Base-by-base conservation (phyloP, 2,329 filamentous ascomycete genomes). In the Talaromyces sp. region DNA sequence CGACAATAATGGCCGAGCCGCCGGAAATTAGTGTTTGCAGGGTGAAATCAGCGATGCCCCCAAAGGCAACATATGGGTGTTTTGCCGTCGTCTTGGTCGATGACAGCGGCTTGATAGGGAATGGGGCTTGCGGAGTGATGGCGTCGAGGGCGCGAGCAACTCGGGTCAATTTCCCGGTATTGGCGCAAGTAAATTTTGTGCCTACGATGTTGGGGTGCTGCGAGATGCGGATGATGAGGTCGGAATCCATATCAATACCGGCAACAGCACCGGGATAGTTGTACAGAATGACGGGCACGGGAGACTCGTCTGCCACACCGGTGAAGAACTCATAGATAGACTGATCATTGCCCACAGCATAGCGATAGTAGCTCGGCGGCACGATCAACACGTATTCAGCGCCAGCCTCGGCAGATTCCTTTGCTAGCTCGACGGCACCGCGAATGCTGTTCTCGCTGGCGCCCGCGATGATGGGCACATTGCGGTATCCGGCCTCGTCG, bases 111-210 rank as follows among this genome's bases (percentile, higher is more conserved):
- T 68, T 59, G 1, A 69, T 67, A 1, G 70, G 67, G 56, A 75
- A 66, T 2, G 73, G 72, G 3, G 73, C 74, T 24, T 66, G 26
- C 3, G 88, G 85, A 0, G 88, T 91, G 74, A 86, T 85, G 60
- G 91, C 90, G 67, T 89, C 79, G 54, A 88, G 85, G 52, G 86
- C 90, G 14, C 83, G 76, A 7, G 91, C 90, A 4, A 96, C 90
- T 32, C 91, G 87, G 12, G 91, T 93, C 65, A 95, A 83, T 78
- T 95, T 96, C 65, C 91, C 91, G 0, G 90, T 94, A 80, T 91
- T 94, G 65, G 90, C 91, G 73, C 91, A 95, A 46, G 91, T 96
- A 81, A 96, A 95, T 75, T 96, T 96, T 59, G 90, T 92, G 64
- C 91, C 91, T 64, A 92, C 79, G 69, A 96, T 91, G 77, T 95